Evolutionary conservation across 129 eudicot species (phyloP).

Genomic region (Flaveria robusta): DNA sequence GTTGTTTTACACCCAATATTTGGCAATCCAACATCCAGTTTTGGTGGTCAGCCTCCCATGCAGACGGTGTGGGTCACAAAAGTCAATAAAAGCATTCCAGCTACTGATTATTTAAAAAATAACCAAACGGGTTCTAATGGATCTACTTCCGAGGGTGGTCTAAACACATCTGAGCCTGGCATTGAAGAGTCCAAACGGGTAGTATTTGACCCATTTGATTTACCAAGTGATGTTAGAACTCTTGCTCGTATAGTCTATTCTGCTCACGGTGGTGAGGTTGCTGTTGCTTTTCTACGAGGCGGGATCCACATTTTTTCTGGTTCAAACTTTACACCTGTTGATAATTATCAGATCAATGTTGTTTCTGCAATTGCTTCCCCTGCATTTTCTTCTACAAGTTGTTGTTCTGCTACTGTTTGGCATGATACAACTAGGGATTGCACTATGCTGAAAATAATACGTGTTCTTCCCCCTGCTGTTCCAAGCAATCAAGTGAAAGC

Average conservation of each 20-base stretch:
- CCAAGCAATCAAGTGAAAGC: conserved; percentile 76
- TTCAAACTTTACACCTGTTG: conserved; percentile 74
- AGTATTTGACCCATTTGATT: conserved; percentile 91
- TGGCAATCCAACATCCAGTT: conserved; percentile 82
- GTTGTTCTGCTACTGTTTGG: conserved; percentile 99
- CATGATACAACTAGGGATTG: conserved; percentile 79
- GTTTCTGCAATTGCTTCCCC: conserved; percentile 98
- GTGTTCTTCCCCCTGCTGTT: conserved; percentile 96
- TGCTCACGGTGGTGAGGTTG: conserved; percentile 99
- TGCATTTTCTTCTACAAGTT: conserved; percentile 99
- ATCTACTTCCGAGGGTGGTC: conserved; percentile 46
- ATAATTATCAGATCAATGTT: conserved; percentile 83
- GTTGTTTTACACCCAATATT: conserved; percentile 97
- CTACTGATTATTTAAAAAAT: conserved; percentile 60
- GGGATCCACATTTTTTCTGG: conserved; percentile 94
- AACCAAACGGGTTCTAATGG: conserved; percentile 46
- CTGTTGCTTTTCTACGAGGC: conserved; percentile 89
- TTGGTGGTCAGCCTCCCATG: conserved; percentile 90
- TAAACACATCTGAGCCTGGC: conserved; percentile 52
- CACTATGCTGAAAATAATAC: conserved; percentile 79
- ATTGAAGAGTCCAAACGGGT: conserved; percentile 59
- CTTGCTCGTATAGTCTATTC: conserved; percentile 94
- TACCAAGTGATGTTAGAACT: conserved; percentile 95
- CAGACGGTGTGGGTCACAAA: conserved; percentile 97
- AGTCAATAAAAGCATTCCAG: conserved; percentile 89